Evolutionary conservation across 2,329 filamentous ascomycete species (phyloP).

Genomic region (Lachnellula suecica): DNA sequence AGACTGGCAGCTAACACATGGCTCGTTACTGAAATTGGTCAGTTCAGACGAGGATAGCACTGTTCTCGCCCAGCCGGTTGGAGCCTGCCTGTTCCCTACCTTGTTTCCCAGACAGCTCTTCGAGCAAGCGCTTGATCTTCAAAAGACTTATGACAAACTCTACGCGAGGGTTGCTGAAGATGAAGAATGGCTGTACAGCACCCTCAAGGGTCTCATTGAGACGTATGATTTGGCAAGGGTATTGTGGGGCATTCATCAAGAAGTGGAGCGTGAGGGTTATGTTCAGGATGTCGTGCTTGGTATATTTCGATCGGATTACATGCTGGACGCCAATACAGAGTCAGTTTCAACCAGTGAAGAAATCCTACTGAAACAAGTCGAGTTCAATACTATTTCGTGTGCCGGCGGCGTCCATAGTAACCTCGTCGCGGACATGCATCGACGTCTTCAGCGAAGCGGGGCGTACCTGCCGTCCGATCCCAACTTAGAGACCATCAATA

Average conservation of each 20-base stretch:
- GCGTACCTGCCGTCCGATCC: conserved; percentile 22
- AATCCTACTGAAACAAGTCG: conserved; percentile 41
- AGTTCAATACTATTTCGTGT: conserved; percentile 44
- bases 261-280: conserved; percentile 31
- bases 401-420: conserved; percentile 41
- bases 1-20: conserved; percentile 43
- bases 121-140: conserved; percentile 49
- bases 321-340: conserved; percentile 36
- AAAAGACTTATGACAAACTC: conserved; percentile 58
- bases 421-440: conserved; percentile 41
- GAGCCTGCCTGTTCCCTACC: conserved; percentile 36
- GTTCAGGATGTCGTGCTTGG: conserved; percentile 36
- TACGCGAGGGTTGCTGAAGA: conserved; percentile 49
- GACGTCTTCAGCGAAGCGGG: conserved; percentile 30
- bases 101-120: conserved; percentile 35
- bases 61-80: conserved; percentile 33
- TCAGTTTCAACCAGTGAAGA: no score
- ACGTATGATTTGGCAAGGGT: conserved; percentile 35
- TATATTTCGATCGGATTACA: conserved; percentile 45
- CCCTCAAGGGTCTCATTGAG: conserved; percentile 33
- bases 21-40: conserved; percentile 38
- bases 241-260: conserved; percentile 38
- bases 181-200: conserved; percentile 36
- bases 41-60: conserved; percentile 25
- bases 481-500: not conserved